These are phyloP conservation scores for Tetratostichococcus sp. DNA, from an alignment of 139 green algal species.

Conservation along the genomic window DNA sequence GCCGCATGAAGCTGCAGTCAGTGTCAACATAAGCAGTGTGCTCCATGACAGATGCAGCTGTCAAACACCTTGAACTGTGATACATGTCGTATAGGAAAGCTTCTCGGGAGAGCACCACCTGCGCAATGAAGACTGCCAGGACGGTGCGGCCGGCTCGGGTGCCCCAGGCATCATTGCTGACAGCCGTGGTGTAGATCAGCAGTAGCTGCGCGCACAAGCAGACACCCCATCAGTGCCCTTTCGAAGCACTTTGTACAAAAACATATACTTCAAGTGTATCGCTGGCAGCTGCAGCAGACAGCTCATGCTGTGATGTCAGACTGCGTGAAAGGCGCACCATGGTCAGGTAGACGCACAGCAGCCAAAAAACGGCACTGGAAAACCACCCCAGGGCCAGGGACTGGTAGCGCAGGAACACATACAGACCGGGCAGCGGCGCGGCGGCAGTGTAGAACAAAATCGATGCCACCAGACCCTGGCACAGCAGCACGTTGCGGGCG, in stretches of 20 bases:
- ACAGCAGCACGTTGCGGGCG: background rate
- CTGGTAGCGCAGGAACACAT: background rate
- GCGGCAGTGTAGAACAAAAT: background rate
- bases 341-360: constrained; percentile 3
- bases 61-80: no score
- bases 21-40: no score
- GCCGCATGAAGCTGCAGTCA: no score
- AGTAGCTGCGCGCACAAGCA: background rate
- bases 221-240: background rate
- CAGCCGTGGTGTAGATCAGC: background rate
- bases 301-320: no score
- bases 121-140: background rate
- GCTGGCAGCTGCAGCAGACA: no score
- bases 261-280: no score
- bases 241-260: no score
- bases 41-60: no score
- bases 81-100: no score
- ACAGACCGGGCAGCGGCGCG: background rate
- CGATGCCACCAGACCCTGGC: background rate
- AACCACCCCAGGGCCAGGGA: background rate
- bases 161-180: constrained; percentile 1
- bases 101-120: no score
- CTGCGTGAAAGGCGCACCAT: no score
- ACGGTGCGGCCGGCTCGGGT: background rate
- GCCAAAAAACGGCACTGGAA: background rate